Evolutionary conservation across 106 monocot species (phyloP), one percentile per base, ranked within the genome.

Genomic region (Dioscorea zingiberensis): DNA sequence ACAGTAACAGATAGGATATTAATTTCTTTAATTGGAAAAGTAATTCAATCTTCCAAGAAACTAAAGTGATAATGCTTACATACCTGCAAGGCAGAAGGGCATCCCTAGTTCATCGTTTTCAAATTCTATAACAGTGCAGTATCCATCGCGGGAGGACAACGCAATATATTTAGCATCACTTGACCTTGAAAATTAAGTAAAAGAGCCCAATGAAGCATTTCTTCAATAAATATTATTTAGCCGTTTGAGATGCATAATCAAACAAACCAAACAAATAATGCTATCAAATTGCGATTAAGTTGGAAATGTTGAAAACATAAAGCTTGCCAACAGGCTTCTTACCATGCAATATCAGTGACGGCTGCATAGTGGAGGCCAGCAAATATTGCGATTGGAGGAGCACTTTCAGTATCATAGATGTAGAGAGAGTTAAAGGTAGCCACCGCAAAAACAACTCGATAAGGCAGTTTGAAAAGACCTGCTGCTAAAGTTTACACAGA

Each of bases 301-400:
- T 6, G 25, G 54, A 56, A 38, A 47, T n/a, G 53, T n/a, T 48
- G 21, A 22, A 21, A 13, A 47, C 27, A 25, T 22, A 38, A 19
- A 59, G 23, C 49, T 15, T 11, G 61, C 12, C 21, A 32, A 30
- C 6, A 30, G 25, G 73, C n/a, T n/a, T n/a, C 73, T 76, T 30
- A 95, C 94, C 94, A 95, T 44, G 91, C 63, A 78, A 95, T 81
- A 79, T 95, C 94, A 7, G 94, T 95, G 54, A 95, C 80, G 54
- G 94, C 87, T 71, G 91, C 91, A 83, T 87, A 95, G 67, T 95
- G 94, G 26, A 95, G 85, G 16, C 94, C 94, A 64, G 85, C 91
- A 69, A 76, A 80, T 56, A 95, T 58, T 45, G 85, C 91, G 67
- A 91, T 85, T 60, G 94, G 94, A 22, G 73, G 56, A 71, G 56